phyloP scores from a whole-genome alignment of 2,329 filamentous ascomycete species.

The Arthrobotrys entomopaga region DNA sequence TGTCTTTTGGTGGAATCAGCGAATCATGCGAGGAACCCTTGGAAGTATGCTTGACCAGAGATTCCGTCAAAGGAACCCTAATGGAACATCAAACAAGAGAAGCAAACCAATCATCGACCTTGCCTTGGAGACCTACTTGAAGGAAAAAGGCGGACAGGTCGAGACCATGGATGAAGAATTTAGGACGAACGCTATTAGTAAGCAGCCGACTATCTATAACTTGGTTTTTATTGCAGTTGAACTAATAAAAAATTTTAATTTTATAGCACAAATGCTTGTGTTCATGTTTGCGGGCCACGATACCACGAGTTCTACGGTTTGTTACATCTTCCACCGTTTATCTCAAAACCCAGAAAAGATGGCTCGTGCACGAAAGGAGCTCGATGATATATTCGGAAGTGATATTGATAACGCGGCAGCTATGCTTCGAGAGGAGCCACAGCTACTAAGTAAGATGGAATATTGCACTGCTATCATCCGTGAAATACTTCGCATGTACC shows the following conservation, averaged over 20 bases:
- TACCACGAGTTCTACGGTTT: conserved; percentile 61
- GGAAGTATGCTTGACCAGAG: conserved; percentile 46
- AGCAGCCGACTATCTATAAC: conserved; percentile 53
- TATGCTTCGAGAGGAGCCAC: conserved; percentile 63
- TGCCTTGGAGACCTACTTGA: conserved; percentile 45
- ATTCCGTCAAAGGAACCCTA: conserved; percentile 26
- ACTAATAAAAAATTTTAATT: conserved; percentile 21
- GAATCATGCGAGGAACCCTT: conserved; percentile 39
- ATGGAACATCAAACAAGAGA: conserved; percentile 14
- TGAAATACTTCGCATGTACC: conserved; percentile 68
- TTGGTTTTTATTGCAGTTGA: too few species aligned
- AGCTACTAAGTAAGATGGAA: conserved; percentile 66
- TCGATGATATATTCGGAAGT: conserved; percentile 66
- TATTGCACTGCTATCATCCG: conserved; percentile 68
- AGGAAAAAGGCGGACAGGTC: conserved; percentile 56
- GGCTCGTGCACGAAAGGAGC: conserved; percentile 64
- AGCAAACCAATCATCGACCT: conserved; percentile 51
- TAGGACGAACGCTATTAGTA: conserved; percentile 60
- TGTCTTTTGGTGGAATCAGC: conserved; percentile 46
- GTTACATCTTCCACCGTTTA: conserved; percentile 63
- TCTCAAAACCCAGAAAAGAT: conserved; percentile 60
- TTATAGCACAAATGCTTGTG: conserved; percentile 57
- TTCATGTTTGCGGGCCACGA: conserved; percentile 64
- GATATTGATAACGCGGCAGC: conserved; percentile 62
- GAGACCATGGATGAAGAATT: conserved; percentile 53